Conservation (phyloP, 2,329 filamentous ascomycete species). For the Epichloe scottii region DNA sequence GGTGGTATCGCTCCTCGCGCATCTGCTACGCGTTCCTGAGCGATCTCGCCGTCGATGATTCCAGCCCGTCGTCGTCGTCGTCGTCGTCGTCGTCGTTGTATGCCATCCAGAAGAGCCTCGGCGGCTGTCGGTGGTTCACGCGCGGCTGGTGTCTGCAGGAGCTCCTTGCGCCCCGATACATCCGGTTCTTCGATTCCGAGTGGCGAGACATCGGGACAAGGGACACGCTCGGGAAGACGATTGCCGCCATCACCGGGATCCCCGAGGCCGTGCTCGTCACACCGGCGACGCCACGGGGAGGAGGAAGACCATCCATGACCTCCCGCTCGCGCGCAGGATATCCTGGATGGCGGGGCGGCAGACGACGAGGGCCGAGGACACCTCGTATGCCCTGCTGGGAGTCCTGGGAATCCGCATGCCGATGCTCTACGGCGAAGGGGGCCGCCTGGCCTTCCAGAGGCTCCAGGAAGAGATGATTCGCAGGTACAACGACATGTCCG, state of each 20-base stretch:
- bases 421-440: constrained; percentile 14
- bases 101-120: not conserved
- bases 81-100: too few species aligned
- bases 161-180: constrained; percentile 36
- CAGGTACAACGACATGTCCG: constrained; percentile 9
- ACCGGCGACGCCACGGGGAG: not conserved
- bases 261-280: not conserved
- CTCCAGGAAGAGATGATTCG: constrained; percentile 15
- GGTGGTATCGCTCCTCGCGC: constrained; percentile 6
- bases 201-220: constrained; percentile 18
- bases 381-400: constrained; percentile 15
- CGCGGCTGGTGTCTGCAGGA: constrained; percentile 53
- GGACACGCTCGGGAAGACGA: constrained; percentile 2
- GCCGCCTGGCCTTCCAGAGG: constrained; percentile 7
- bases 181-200: constrained; percentile 17
- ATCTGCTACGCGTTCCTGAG: constrained; percentile 1
- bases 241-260: constrained; percentile 13
- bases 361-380: constrained; percentile 14
- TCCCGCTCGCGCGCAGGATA: constrained; percentile 12
- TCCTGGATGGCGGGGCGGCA: constrained; percentile 12
- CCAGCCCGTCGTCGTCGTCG: too few species aligned
- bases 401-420: constrained; percentile 16
- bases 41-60: not conserved
- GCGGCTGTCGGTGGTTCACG: constrained; percentile 18
- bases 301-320: not conserved